phyloP scores from a whole-genome alignment of 768 basidiomycete species.

The Mycena leptocephala region DNA sequence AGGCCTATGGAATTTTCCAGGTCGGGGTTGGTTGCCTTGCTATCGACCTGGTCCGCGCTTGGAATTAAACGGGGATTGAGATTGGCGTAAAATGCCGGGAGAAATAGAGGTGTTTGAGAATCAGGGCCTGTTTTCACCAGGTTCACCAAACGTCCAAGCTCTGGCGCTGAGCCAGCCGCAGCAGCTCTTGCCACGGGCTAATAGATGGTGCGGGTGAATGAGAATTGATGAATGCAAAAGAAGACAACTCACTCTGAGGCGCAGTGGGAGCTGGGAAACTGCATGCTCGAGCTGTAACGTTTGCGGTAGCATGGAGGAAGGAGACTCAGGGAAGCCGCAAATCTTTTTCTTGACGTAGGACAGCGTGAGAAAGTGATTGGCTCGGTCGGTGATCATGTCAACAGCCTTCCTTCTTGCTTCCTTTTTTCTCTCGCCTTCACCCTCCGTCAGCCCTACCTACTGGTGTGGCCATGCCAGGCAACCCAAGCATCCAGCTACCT shows the following conservation, averaged over 20 bases:
- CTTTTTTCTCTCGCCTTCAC: too few relatives aligned
- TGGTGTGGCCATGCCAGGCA: slow-evolving; percentile 14
- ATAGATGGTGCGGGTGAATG: background rate
- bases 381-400: too few relatives aligned
- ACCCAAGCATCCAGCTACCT: slow-evolving; percentile 59
- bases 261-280: background rate
- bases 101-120: background rate
- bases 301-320: background rate
- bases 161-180: background rate
- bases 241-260: background rate
- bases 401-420: too few relatives aligned
- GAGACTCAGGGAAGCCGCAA: background rate
- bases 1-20: too few relatives aligned
- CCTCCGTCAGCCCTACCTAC: too few relatives aligned
- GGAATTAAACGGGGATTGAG: background rate
- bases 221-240: background rate
- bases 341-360: background rate
- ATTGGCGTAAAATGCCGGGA: background rate
- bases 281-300: background rate
- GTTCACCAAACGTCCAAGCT: background rate
- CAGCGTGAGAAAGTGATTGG: background rate
- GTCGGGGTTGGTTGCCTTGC: too few relatives aligned
- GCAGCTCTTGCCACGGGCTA: background rate
- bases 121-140: background rate
- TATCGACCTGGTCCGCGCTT: background rate